Percentiles rank a stretch among this genome's conserved stretches.
Evolutionary conservation across 208 protist genomes (phyloP).

Genomic region (Acanthamoeba healyi): DNA sequence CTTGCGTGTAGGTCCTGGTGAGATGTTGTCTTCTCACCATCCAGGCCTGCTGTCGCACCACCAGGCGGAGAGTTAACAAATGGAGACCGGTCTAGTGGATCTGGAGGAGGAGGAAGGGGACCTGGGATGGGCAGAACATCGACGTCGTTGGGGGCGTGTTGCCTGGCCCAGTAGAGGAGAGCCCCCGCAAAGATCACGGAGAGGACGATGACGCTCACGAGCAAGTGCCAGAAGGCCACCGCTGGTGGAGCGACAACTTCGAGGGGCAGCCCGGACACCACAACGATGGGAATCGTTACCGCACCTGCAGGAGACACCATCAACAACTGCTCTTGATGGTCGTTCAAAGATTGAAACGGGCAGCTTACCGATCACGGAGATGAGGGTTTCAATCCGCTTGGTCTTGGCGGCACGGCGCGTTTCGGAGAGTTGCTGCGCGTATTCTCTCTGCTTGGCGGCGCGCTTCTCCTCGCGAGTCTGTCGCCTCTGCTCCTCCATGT

Average conservation of each 20-base stretch:
- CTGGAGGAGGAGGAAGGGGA: neutral
- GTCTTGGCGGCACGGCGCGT: neutral
- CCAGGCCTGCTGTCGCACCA: no score
- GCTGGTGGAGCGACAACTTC: neutral
- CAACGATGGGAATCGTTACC: conserved; percentile 24
- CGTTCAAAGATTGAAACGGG: neutral
- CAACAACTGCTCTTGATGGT: neutral
- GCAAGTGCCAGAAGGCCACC: conserved; percentile 26
- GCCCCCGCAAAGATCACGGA: neutral
- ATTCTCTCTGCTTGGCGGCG: neutral
- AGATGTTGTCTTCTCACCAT: neutral
- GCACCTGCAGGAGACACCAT: no score
- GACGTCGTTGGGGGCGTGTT: neutral
- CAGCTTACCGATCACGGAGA: conserved; percentile 37
- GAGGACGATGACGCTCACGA: neutral
- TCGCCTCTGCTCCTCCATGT: conserved; percentile 44
- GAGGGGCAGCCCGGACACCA: conserved; percentile 19
- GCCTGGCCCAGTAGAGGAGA: conserved; percentile 41
- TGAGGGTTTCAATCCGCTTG: conserved; percentile 31
- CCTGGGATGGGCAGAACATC: neutral
- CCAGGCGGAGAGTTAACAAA: neutral
- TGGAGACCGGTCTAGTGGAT: neutral
- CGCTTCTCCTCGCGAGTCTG: conserved; percentile 22
- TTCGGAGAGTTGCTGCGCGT: neutral
- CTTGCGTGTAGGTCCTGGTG: neutral